phyloP scores from a whole-genome alignment of 2,329 filamentous ascomycete species.

The Ceratocystis diversiconidia region DNA sequence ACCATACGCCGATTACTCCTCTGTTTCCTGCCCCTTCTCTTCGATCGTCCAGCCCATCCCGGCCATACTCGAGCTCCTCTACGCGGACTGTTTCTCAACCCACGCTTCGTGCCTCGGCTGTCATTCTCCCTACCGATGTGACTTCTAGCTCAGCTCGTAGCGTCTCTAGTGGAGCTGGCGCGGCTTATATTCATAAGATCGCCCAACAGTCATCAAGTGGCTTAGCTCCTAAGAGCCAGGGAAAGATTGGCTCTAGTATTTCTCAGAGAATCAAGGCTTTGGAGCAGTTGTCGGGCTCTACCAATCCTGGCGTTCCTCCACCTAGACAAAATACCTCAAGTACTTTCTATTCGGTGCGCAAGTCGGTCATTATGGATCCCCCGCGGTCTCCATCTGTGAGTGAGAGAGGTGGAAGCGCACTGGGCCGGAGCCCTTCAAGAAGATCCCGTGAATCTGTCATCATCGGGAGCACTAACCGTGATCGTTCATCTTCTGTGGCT shows the following conservation, averaged over 20 bases:
- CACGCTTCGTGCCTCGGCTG: slow-evolving; percentile 26
- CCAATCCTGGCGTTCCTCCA: not conserved
- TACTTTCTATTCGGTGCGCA: slow-evolving; percentile 46
- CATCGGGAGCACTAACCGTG: slow-evolving; percentile 26
- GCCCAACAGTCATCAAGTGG: slow-evolving; percentile 37
- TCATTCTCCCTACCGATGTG: slow-evolving; percentile 34
- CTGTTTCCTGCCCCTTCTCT: slow-evolving; percentile 33
- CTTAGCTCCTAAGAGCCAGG: slow-evolving; percentile 50
- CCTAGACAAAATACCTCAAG: slow-evolving; percentile 32
- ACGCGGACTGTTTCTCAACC: slow-evolving; percentile 37
- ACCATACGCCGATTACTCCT: slow-evolving; percentile 54
- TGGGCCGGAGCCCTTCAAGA: slow-evolving; percentile 27
- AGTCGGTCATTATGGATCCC: slow-evolving; percentile 27
- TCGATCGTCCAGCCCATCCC: slow-evolving; percentile 19
- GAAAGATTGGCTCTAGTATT: slow-evolving; percentile 77
- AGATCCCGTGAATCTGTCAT: slow-evolving; percentile 35
- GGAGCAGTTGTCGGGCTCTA: slow-evolving; percentile 52
- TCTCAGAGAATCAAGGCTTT: slow-evolving; percentile 85
- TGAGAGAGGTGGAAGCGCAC: slow-evolving; percentile 31
- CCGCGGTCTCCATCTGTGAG: slow-evolving; percentile 33
- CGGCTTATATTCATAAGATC: slow-evolving; percentile 41
- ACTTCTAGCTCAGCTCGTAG: slow-evolving; percentile 35
- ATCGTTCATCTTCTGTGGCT: slow-evolving; percentile 40
- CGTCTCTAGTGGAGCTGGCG: slow-evolving; percentile 36
- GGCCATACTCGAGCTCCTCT: slow-evolving; percentile 22